phyloP scores from a whole-genome alignment of 129 eudicot species.

The Solidago caesia region DNA sequence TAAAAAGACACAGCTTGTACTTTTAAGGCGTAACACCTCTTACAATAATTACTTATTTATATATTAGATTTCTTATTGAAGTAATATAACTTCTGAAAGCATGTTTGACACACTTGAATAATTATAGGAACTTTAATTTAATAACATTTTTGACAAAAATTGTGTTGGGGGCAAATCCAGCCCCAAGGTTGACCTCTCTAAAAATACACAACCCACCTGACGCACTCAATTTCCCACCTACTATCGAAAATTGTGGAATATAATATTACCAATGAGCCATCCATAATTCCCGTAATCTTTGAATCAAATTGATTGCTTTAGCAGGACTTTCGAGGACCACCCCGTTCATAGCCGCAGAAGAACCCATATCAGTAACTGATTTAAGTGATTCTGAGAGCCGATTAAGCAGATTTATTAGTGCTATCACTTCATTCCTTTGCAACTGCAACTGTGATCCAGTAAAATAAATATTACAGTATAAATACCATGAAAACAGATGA shows the following conservation, averaged over 20 bases:
- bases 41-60: background rate
- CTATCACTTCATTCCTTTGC: conserved; percentile 95
- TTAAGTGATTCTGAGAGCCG: conserved; percentile 88
- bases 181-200: background rate
- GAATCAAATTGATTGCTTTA: conserved; percentile 29
- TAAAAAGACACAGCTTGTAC: background rate
- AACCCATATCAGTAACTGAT: conserved; percentile 58
- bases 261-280: conserved; percentile 39
- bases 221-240: background rate
- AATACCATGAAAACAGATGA: background rate
- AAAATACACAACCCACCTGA: background rate
- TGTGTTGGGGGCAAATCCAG: background rate
- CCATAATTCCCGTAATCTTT: conserved; percentile 45
- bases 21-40: background rate
- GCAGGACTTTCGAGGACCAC: conserved; percentile 31
- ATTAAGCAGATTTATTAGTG: conserved; percentile 72
- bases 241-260: background rate
- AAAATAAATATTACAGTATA: background rate
- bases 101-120: background rate
- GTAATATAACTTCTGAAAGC: background rate
- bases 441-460: conserved; percentile 55
- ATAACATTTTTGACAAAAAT: background rate
- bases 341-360: conserved; percentile 43
- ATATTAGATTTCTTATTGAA: background rate
- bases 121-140: background rate